Evolutionary conservation across 257 asterid species (phyloP).

Genomic region (Penstemon eatonii): DNA sequence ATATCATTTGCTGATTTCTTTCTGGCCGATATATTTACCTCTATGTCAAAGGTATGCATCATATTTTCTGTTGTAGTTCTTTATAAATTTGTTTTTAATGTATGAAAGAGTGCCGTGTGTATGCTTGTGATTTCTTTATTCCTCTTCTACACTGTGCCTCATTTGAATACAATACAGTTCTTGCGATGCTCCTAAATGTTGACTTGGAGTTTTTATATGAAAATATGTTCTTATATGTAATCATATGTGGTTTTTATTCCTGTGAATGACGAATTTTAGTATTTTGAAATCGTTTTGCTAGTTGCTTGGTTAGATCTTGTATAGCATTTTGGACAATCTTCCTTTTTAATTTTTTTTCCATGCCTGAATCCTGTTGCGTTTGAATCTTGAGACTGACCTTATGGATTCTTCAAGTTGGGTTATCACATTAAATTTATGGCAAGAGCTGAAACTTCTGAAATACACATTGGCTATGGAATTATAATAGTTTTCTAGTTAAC

Average conservation of each 20-base stretch:
- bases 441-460: not conserved
- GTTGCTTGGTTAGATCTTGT: conserved; percentile 4
- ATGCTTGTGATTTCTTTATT: conserved; percentile 25
- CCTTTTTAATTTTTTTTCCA: not conserved
- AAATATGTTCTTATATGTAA: not conserved
- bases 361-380: not conserved
- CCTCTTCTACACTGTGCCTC: conserved; percentile 13
- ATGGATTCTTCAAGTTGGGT: not conserved
- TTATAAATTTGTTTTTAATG: conserved; percentile 1
- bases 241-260: not conserved
- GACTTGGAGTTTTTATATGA: not conserved
- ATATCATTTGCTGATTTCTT: conserved; percentile 92
- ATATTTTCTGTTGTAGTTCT: conserved; percentile 21
- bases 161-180: conserved; percentile 13
- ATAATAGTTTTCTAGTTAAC: not conserved
- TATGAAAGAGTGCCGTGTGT: conserved; percentile 12
- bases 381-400: not conserved
- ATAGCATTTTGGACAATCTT: not conserved
- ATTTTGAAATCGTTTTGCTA: not conserved
- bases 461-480: not conserved
- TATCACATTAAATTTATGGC: not conserved
- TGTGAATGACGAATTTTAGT: not conserved
- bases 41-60: conserved; percentile 94
- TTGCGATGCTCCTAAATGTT: conserved; percentile 11
- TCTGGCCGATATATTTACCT: conserved; percentile 92